phyloP scores from a whole-genome alignment of 768 basidiomycete species.

The Phanerochaete sordida region DNA sequence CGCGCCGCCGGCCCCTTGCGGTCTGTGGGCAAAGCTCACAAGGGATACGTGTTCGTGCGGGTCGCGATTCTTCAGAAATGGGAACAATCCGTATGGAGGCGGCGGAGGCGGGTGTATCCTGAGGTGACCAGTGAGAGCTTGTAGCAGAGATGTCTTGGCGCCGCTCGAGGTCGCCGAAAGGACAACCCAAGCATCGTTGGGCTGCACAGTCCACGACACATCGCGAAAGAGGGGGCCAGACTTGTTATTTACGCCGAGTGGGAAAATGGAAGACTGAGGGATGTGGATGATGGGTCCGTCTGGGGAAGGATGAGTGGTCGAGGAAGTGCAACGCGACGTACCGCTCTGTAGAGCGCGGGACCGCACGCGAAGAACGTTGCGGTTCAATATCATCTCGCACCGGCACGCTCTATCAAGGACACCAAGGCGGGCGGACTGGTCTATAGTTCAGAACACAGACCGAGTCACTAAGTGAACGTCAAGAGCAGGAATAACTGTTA shows the following conservation, averaged over 20 bases:
- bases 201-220: constrained; percentile 20
- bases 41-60: constrained; percentile 47
- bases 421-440: too few species aligned
- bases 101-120: constrained; percentile 61
- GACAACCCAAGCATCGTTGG: constrained; percentile 23
- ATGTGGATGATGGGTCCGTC: constrained; percentile 20
- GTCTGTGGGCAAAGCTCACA: constrained; percentile 68
- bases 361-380: neutral
- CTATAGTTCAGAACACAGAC: too few species aligned
- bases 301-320: neutral
- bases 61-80: constrained; percentile 55
- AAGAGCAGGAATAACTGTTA: too few species aligned
- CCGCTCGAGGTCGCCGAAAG: constrained; percentile 16
- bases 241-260: constrained; percentile 12
- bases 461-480: too few species aligned
- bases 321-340: neutral
- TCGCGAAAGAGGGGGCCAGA: constrained; percentile 18
- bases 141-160: constrained; percentile 22
- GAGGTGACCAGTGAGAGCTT: constrained; percentile 47
- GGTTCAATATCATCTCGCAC: neutral
- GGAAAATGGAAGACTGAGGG: constrained; percentile 21
- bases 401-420: neutral
- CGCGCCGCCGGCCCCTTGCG: constrained; percentile 53
- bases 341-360: neutral
- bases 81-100: constrained; percentile 72